A percentile compares a stretch with the other conserved stretches of the same genome.
phyloP scores from a whole-genome alignment of 768 basidiomycete genomes.

The Chiua virens region DNA sequence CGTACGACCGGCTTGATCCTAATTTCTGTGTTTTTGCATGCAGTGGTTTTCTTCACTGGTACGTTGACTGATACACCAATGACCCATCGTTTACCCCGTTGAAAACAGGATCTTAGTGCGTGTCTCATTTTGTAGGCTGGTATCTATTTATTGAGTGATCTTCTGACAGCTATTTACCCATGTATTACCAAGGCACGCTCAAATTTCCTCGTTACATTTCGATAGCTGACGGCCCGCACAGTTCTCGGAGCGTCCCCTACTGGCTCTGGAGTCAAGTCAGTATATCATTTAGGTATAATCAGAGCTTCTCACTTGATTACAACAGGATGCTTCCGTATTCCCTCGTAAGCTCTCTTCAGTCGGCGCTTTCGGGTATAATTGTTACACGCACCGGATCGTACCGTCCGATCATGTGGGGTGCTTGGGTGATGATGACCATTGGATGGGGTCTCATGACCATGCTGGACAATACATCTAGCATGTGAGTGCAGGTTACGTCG shows the following conservation, averaged over 20 bases:
- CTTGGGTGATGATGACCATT: slow-evolving; percentile 29
- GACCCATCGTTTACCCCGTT: background rate
- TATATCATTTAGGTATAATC: background rate
- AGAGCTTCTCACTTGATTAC: background rate
- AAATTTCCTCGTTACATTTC: background rate
- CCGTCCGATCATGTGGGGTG: slow-evolving; percentile 33
- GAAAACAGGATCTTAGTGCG: slow-evolving; percentile 28
- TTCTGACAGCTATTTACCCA: slow-evolving; percentile 34
- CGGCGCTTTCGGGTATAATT: slow-evolving; percentile 27
- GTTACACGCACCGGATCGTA: slow-evolving; percentile 30
- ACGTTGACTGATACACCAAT: background rate
- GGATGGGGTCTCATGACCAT: slow-evolving; percentile 40
- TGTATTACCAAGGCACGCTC: slow-evolving; percentile 38
- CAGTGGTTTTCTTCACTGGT: slow-evolving; percentile 34
- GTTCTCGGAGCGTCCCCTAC: slow-evolving; percentile 40
- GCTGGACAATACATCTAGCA: slow-evolving; percentile 32
- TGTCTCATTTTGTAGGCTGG: background rate
- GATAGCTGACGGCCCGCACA: background rate
- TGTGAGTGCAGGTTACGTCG: no score
- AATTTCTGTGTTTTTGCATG: slow-evolving; percentile 35
- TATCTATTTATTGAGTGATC: slow-evolving; percentile 5
- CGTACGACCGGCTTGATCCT: slow-evolving; percentile 38
- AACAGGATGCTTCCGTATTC: slow-evolving; percentile 38
- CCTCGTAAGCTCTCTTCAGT: slow-evolving; percentile 20
- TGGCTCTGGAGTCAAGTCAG: slow-evolving; percentile 30